Evolutionary conservation across 164 flowering plant species (phyloP).

Genomic region (Magnolia officinalis): DNA sequence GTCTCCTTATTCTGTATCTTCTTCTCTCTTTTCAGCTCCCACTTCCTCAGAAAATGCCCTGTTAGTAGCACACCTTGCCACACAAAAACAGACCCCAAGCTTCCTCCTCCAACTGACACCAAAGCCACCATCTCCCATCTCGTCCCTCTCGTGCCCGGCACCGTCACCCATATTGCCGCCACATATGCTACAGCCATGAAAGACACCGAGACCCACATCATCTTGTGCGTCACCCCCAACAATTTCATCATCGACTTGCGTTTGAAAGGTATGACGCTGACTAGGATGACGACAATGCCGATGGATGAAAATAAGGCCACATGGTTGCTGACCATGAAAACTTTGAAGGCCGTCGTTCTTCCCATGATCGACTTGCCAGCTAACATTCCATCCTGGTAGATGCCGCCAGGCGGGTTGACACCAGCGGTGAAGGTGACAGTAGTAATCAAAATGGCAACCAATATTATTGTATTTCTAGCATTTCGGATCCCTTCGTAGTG

Average conservation of each 20-base stretch:
- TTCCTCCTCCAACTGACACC: background rate
- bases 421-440: conserved; percentile 16
- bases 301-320: conserved; percentile 9
- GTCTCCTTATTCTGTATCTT: background rate
- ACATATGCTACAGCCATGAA: conserved; percentile 13
- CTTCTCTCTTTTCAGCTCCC: conserved; percentile 5
- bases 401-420: conserved; percentile 12
- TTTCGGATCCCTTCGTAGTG: conserved; percentile 7
- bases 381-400: background rate
- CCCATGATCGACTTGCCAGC: conserved; percentile 2
- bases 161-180: conserved; percentile 10
- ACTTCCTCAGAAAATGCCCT: conserved; percentile 7
- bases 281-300: conserved; percentile 8
- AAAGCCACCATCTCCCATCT: conserved; percentile 11
- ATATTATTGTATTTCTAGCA: conserved; percentile 9
- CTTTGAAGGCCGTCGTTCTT: conserved; percentile 10
- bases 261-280: conserved; percentile 12
- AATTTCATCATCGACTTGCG: background rate
- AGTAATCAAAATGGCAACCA: conserved; percentile 14
- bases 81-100: conserved; percentile 7
- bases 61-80: conserved; percentile 3
- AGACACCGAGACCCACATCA: conserved; percentile 12
- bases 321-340: conserved; percentile 11
- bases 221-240: conserved; percentile 2
- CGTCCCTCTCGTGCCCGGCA: background rate